A percentile compares a stretch with the other conserved stretches of the same genome.
Evolutionary conservation across 1,284 basidiomycete species (phyloP).

Genomic region (Leccinum subfulvum): DNA sequence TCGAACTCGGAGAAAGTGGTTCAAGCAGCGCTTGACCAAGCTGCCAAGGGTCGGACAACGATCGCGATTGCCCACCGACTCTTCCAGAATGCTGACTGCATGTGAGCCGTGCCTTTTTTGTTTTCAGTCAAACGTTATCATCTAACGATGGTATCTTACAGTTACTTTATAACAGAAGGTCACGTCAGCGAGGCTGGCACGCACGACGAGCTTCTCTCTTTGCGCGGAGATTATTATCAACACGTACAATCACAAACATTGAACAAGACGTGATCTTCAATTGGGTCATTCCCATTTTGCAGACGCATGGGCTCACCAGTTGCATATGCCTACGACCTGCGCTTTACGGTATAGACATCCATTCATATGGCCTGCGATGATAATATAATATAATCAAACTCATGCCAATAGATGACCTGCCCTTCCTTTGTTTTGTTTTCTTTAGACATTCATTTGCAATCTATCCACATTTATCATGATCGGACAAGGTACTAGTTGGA

Average conservation of each 20-base stretch:
- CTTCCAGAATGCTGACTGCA: constrained; percentile 92
- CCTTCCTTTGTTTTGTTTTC: too few relatives aligned
- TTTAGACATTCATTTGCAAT: too few relatives aligned
- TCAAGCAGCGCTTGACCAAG: constrained; percentile 89
- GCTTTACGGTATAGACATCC: too few relatives aligned
- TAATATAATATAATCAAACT: too few relatives aligned
- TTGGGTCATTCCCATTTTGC: too few relatives aligned
- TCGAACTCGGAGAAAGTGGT: constrained; percentile 93
- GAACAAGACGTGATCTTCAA: constrained; percentile 45
- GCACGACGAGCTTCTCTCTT: constrained; percentile 78
- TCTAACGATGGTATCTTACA: constrained; percentile 33
- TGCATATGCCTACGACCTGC: too few relatives aligned
- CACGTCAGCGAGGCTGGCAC: constrained; percentile 84
- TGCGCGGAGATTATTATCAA: constrained; percentile 81
- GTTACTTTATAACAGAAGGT: constrained; percentile 93
- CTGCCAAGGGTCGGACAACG: constrained; percentile 86
- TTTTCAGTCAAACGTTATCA: background rate
- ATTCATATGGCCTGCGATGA: too few relatives aligned
- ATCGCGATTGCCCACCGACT: constrained; percentile 93
- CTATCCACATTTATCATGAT: too few relatives aligned
- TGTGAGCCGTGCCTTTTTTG: constrained; percentile 50
- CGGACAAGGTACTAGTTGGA: too few relatives aligned
- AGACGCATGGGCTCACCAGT: too few relatives aligned
- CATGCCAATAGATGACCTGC: too few relatives aligned
- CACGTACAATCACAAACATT: constrained; percentile 84